Conservation (phyloP, 306 rosid genomes). For the Comarum palustre region DNA sequence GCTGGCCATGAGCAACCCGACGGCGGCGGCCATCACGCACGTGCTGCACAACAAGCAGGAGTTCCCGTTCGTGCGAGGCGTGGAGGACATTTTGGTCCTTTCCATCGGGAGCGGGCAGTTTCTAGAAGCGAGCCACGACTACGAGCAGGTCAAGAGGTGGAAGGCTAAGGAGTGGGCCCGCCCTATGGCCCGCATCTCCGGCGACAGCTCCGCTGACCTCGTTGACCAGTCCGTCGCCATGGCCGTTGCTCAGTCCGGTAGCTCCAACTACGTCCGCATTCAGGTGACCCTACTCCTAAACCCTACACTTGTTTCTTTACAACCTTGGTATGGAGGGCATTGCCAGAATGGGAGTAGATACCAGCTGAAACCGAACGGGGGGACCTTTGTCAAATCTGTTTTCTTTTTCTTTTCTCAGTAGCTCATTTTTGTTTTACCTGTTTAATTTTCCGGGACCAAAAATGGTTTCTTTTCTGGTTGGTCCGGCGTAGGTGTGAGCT, state of each 20-base stretch:
- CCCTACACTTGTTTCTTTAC: too few relatives aligned
- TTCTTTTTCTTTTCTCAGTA: neutral
- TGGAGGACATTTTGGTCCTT: constrained; percentile 84
- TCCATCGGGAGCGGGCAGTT: constrained; percentile 84
- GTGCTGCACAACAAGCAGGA: constrained; percentile 98
- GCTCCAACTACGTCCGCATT: constrained; percentile 81
- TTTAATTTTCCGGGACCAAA: constrained; percentile 13
- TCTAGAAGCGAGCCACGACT: constrained; percentile 56
- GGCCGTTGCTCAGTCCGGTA: constrained; percentile 79
- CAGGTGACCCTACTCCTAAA: constrained; percentile 49
- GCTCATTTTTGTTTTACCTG: neutral
- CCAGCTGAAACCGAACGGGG: constrained; percentile 19
- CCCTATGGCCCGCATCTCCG: constrained; percentile 78
- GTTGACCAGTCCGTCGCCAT: constrained; percentile 95
- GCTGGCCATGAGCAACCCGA: constrained; percentile 84
- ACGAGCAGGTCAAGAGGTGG: constrained; percentile 68
- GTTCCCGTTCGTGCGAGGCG: constrained; percentile 96
- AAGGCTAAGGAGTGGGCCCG: constrained; percentile 89
- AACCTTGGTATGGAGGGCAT: neutral
- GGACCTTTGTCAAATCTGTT: constrained; percentile 18
- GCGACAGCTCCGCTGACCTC: constrained; percentile 82
- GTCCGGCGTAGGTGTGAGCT: constrained; percentile 23
- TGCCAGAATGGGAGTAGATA: neutral
- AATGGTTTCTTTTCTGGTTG: constrained; percentile 11
- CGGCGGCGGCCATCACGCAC: constrained; percentile 94